Conservation (phyloP, 176 grass and related monocot genomes). For the Musa beccarii region DNA sequence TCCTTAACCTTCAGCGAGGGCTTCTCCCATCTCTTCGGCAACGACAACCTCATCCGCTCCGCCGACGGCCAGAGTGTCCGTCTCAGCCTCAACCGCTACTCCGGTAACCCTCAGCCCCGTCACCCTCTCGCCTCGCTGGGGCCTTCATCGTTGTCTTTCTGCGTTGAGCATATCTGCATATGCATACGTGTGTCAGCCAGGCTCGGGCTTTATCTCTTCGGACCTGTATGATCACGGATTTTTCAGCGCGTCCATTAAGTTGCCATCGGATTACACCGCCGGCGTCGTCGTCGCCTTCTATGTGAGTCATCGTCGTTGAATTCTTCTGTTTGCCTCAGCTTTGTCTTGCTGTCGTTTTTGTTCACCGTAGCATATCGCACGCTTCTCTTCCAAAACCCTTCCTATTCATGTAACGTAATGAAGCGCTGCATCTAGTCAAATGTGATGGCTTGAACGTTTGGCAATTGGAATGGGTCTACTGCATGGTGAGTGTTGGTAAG, state of each 20-base stretch:
- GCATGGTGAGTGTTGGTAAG: too few species aligned
- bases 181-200: background rate
- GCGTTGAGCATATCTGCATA: background rate
- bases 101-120: background rate
- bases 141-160: background rate
- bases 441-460: too few species aligned
- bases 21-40: constrained; percentile 12
- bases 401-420: too few species aligned
- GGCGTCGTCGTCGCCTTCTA: constrained; percentile 6
- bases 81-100: constrained; percentile 18
- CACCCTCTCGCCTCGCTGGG: background rate
- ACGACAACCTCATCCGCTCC: constrained; percentile 16
- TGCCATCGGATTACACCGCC: constrained; percentile 8
- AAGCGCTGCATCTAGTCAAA: too few species aligned
- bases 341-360: background rate
- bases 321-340: background rate
- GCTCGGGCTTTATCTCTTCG: constrained; percentile 6
- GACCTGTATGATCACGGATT: constrained; percentile 14
- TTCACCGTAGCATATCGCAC: too few species aligned
- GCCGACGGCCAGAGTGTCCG: constrained; percentile 8
- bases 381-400: too few species aligned
- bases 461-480: too few species aligned
- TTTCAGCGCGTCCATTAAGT: constrained; percentile 15
- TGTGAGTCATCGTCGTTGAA: background rate
- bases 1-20: constrained; percentile 11